Percentiles rank a stretch among this genome's conserved stretches.
phyloP scores from a whole-genome alignment of 2,329 filamentous ascomycete species.

The Talaromyces sp. region DNA sequence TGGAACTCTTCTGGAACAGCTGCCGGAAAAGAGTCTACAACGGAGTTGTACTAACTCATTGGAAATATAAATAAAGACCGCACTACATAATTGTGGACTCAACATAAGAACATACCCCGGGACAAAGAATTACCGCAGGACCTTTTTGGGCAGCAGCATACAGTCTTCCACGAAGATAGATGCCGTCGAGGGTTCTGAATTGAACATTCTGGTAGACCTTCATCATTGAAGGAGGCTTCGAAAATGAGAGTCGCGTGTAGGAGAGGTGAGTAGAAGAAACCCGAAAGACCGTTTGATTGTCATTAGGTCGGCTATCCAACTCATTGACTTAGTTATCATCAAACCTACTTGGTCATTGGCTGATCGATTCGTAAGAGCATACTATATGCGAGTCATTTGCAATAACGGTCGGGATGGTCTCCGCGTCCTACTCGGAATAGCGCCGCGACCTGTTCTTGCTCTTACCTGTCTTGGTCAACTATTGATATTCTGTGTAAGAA shows the following conservation, averaged over 20 bases:
- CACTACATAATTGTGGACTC: not conserved
- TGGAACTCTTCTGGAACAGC: conserved; percentile 25
- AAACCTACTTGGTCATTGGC: not conserved
- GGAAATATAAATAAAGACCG: not conserved
- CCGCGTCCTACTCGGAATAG: not conserved
- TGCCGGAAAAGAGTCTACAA: conserved; percentile 27
- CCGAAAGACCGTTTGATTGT: not conserved
- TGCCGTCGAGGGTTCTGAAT: conserved; percentile 42
- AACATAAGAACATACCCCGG: conserved; percentile 19
- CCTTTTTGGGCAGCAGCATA: conserved; percentile 28
- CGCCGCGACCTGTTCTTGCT: not conserved
- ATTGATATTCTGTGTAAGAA: too few relatives aligned
- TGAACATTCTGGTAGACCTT: conserved; percentile 31
- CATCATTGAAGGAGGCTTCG: conserved; percentile 2
- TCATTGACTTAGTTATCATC: not conserved
- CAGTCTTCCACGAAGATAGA: conserved; percentile 38
- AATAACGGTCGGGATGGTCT: not conserved
- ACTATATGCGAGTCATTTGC: not conserved
- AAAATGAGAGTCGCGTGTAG: not conserved
- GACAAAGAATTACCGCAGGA: conserved; percentile 22
- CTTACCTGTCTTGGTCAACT: not conserved
- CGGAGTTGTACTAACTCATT: conserved; percentile 27
- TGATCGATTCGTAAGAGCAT: not conserved
- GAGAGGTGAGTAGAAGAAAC: not conserved
- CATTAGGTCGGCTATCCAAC: not conserved